Base-by-base conservation (phyloP, 106 monocot genomes). In the Iris macrosiphon region DNA sequence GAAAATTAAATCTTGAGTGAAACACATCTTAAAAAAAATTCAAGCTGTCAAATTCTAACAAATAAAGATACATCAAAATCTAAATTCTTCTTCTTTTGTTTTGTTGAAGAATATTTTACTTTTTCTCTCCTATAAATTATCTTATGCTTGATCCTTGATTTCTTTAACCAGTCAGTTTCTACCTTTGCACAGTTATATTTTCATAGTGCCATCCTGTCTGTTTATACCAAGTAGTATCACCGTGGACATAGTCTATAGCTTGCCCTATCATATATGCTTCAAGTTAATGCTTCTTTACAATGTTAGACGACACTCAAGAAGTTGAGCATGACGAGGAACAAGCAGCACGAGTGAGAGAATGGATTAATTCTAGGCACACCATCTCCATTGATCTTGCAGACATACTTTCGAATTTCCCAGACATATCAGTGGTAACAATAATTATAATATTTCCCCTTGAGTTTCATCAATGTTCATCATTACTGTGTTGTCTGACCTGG, bases 241-340 rank as follows among this genome's bases (percentile, higher is more conserved):
- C n/a, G n/a, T n/a, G n/a, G n/a, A n/a, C n/a, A n/a, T n/a, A n/a
- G n/a, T n/a, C n/a, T n/a, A n/a, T n/a, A n/a, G n/a, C n/a, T n/a
- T n/a, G n/a, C n/a, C n/a, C n/a, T n/a, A n/a, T n/a, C n/a, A n/a
- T n/a, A n/a, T n/a, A n/a, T n/a, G n/a, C n/a, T n/a, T n/a, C n/a
- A n/a, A 24, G 12, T 55, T 5, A 55, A 23, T 38, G 2, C 1
- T 50, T 64, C 3, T 41, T 46, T 55, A 26, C 16, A 27, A 25
- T 63, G 72, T 46, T 44, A 89, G 89, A 70, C 50, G 76, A 96
- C 41, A 96, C 95, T 75, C 79, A 96, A 86, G 95, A 96, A 75
- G 68, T 66, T 68, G 78, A 76, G 34, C 70, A 82, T 49, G 85
- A 89, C 55, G 82, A 86, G 45, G 77, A 82, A 57, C 68, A 65